Base-by-base conservation (phyloP, 2,329 filamentous ascomycete species). In the Kalmusia sp. region DNA sequence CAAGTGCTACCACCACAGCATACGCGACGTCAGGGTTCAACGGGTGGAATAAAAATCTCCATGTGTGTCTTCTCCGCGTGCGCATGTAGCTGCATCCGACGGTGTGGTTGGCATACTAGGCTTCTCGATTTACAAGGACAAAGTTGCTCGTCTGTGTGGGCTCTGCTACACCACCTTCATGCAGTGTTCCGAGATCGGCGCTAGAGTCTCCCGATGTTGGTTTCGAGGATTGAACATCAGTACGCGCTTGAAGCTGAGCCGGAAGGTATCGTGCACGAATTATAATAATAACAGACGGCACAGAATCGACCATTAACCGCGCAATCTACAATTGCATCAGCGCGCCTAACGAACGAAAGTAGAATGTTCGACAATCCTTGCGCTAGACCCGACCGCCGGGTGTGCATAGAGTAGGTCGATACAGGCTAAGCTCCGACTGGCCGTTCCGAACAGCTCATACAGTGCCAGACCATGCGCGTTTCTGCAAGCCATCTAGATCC, bases 371-470 rank as follows among this genome's bases (percentile, higher is more conserved):
- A 43, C 35, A 34, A 51, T 48, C 44, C 45, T 40, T 50, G 34
- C 43, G 5, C 34, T 14, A 7, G 30, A 33, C 24, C 49, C 45
- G 22, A 22, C 4, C 28, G 28, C 53, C 47, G 12, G 54, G 57
- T 28, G 33, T 17, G 61, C 58, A 63, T 63, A 55, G 58, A 55
- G 37, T 37, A 33, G 27, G 19, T 27, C 30, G 52, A 58, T 52
- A 41, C 56, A 61, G 58, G 52, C 55, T 59, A 63, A 35, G 28
- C 49, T 59, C 54, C 54, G 50, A 62, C 44, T 58, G 49, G 51
- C 40, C 52, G 55, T 51, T 19, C 49, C 49, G 49, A 54, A 33
- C 30, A 54, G 40, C 40, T 62, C 49, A 46, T 37, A 57, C 57
- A 54, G 19, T 41, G 14, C 21, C 24, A 27, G 43, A 46, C 41